Evolutionary conservation across 2,329 filamentous ascomycete species (phyloP), one percentile per base, ranked within the genome.

Genomic region (Colletotrichum sp.): DNA sequence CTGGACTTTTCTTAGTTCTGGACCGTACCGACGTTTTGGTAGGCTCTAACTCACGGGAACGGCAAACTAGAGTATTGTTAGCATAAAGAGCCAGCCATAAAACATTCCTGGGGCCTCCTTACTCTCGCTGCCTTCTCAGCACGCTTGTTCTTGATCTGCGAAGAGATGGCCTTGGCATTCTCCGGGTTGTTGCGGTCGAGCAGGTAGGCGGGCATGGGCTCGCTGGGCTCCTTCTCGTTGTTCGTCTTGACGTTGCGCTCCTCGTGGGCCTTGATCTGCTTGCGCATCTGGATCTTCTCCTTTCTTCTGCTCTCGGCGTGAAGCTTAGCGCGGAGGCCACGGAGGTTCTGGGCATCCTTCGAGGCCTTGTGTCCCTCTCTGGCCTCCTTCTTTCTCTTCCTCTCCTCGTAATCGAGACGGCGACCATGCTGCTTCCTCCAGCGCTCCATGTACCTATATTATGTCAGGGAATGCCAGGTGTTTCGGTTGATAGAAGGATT

Each of bases 251-350:
- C 93, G 83, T 98, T 98, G 87, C 95, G 93, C 89, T 98, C 95
- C 87, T 99, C 97, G 89, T 98, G 95, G 61, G 95, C 94, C 87
- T 95, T 95, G 91, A 99, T 98, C 82, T 93, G 89, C 91, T 98
- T 98, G 87, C 94, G 94, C 94, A 98, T 96, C 91, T 98, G 95
- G 84, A 98, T 98, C 93, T 99, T 99, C 90, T 99, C 96, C 85
- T 96, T 94, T 88, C 96, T 95, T 30, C 97, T 92, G 90, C 96
- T 95, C 91, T 99, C 93, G 86, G 96, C 94, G 88, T 97, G 93
- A 82, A 98, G 89, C 90, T 99, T 99, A 80, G 97, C 97, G 78
- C 95, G 91, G 81, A 99, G 92, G 79, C 97, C 97, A 77, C 95
- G 94, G 82, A 98, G 90, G 86, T 97, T 98, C 89, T 99, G 96